Evolutionary conservation across 2,329 filamentous ascomycete species (phyloP).

Genomic region (Berkeleyomyces basicola): DNA sequence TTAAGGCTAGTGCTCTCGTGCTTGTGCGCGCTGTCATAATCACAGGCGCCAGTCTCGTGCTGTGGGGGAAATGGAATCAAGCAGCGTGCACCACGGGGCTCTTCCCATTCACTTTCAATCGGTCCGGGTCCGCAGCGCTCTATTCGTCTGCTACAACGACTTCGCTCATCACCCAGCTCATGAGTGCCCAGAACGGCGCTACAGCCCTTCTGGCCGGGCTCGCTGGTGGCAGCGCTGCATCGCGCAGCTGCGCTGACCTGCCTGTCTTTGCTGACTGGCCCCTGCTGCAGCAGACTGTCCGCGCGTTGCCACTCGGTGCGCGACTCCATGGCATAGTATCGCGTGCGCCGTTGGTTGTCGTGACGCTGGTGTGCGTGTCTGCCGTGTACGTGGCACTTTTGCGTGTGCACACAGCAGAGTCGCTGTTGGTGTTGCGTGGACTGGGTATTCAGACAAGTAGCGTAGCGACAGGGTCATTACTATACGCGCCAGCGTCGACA

Average conservation of each 20-base stretch:
- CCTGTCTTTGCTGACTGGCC: conserved; percentile 19
- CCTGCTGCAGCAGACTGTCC: conserved; percentile 21
- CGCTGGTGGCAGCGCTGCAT: conserved; percentile 13
- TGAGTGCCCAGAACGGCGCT: background rate
- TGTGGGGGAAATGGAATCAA: conserved; percentile 31
- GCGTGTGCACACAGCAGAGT: conserved; percentile 50
- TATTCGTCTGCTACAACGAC: background rate
- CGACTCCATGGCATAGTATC: conserved; percentile 21
- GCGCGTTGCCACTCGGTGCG: conserved; percentile 26
- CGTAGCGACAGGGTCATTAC: conserved; percentile 34
- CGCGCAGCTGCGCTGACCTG: conserved; percentile 17
- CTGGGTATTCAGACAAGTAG: conserved; percentile 79
- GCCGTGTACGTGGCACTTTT: conserved; percentile 27
- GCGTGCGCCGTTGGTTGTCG: conserved; percentile 23
- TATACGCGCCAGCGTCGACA: conserved; percentile 35
- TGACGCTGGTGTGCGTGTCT: conserved; percentile 23
- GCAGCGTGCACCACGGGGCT: conserved; percentile 15
- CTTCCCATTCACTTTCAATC: background rate
- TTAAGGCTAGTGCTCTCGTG: conserved; percentile 29
- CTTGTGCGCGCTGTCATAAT: conserved; percentile 27
- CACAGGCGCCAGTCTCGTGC: conserved; percentile 29
- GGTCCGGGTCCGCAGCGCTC: background rate
- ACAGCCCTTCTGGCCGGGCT: conserved; percentile 1
- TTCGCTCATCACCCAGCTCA: background rate
- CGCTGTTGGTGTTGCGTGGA: conserved; percentile 71